Percentiles rank a stretch among this genome's conserved stretches.
These are phyloP conservation scores for Trichoderma asperellum DNA, from an alignment of 2,329 filamentous ascomycete species.

Conservation along the genomic window DNA sequence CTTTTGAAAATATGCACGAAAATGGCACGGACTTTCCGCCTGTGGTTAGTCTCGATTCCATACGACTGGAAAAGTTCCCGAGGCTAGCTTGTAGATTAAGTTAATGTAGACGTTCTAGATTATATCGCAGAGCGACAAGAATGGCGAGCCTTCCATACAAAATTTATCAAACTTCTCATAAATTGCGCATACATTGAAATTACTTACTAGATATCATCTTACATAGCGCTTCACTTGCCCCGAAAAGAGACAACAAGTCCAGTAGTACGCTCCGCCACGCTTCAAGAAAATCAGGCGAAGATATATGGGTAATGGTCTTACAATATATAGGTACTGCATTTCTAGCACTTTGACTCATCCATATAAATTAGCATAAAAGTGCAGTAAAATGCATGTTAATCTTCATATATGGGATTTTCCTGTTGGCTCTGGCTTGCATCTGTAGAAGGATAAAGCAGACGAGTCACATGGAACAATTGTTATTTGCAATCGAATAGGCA, in stretches of 20 bases:
- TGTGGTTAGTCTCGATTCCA: background rate
- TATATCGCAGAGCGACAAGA: background rate
- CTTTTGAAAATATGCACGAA: slow-evolving; percentile 21
- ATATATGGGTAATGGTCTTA: background rate
- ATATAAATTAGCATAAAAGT: background rate
- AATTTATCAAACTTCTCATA: background rate
- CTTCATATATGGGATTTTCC: background rate
- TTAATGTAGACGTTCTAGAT: slow-evolving; percentile 11
- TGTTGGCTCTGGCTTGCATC: background rate
- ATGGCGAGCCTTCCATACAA: background rate
- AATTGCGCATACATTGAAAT: background rate
- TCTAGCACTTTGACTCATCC: background rate
- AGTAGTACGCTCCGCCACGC: background rate
- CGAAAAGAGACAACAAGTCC: background rate
- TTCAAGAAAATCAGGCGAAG: background rate
- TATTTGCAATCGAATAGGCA: too few relatives aligned
- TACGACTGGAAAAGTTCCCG: slow-evolving; percentile 3
- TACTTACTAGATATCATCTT: too few relatives aligned
- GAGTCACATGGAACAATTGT: background rate
- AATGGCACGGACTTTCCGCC: slow-evolving; percentile 18
- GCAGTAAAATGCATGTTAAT: background rate
- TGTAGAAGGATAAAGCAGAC: background rate
- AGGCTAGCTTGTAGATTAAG: slow-evolving; percentile 17
- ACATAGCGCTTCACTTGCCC: fast-evolving
- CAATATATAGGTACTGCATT: background rate